phyloP scores from a whole-genome alignment of 257 asterid species.

The Solanum gracilifrons region DNA sequence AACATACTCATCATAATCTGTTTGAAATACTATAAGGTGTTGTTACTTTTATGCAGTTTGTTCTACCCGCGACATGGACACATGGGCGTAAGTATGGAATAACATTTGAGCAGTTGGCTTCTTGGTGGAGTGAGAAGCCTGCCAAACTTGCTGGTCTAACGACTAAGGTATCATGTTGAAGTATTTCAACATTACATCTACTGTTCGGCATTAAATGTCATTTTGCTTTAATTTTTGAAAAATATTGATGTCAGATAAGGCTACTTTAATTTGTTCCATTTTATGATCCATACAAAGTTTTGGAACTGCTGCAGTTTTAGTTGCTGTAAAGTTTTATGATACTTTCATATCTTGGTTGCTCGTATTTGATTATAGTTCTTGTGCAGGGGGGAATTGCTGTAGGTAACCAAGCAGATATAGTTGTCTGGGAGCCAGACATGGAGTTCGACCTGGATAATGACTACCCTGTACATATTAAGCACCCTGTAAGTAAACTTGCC shows the following conservation, averaged over 20 bases:
- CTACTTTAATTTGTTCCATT: neutral
- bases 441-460: conserved; percentile 54
- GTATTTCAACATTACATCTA: neutral
- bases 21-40: neutral
- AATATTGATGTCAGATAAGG: neutral
- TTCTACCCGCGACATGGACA: conserved; percentile 89
- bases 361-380: neutral
- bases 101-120: conserved; percentile 54
- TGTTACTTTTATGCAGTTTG: conserved; percentile 47
- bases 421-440: conserved; percentile 81
- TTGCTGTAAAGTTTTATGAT: neutral
- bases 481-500: conserved; percentile 40
- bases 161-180: conserved; percentile 36
- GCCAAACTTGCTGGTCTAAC: conserved; percentile 82
- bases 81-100: conserved; percentile 59
- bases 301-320: neutral
- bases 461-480: conserved; percentile 51
- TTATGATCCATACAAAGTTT: neutral
- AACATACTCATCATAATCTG: neutral
- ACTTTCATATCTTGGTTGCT: neutral
- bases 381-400: conserved; percentile 58
- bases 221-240: neutral
- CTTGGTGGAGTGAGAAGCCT: conserved; percentile 97
- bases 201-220: neutral
- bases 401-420: conserved; percentile 79